Conservation (phyloP, 371 early-diverging fungal genomes). For the Rhizopus delemar region DNA sequence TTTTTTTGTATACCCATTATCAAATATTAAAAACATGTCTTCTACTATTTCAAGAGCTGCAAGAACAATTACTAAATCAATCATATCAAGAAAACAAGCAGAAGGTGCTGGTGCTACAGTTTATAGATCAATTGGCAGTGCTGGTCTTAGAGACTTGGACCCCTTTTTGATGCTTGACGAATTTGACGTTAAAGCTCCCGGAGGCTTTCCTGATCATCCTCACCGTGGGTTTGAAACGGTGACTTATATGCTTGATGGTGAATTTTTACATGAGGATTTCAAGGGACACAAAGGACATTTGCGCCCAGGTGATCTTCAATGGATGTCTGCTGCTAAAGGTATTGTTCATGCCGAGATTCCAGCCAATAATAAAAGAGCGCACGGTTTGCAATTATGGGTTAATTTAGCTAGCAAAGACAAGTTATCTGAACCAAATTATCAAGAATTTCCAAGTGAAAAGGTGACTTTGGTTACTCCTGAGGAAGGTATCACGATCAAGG, state of each 20-base stretch:
- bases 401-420: constrained; percentile 83
- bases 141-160: constrained; percentile 68
- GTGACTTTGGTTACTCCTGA: constrained; percentile 59
- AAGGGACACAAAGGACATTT: constrained; percentile 74
- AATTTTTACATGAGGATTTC: constrained; percentile 80
- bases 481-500: constrained; percentile 67
- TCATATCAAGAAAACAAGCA: constrained; percentile 25
- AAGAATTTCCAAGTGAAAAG: constrained; percentile 65
- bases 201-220: constrained; percentile 66
- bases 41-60: constrained; percentile 8
- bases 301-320: constrained; percentile 73
- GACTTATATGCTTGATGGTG: constrained; percentile 76
- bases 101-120: constrained; percentile 44
- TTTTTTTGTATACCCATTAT: neutral
- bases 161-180: constrained; percentile 87
- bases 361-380: constrained; percentile 41
- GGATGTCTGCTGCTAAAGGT: constrained; percentile 81
- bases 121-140: constrained; percentile 73
- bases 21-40: neutral
- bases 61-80: constrained; percentile 19
- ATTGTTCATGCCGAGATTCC: constrained; percentile 84
- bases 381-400: constrained; percentile 86
- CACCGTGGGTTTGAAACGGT: constrained; percentile 83
- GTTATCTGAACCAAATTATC: constrained; percentile 74
- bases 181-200: constrained; percentile 58